Evolutionary conservation across 208 protist species (phyloP), one percentile per base, ranked within the genome.

Genomic region (Vickermania ingenoplastis): DNA sequence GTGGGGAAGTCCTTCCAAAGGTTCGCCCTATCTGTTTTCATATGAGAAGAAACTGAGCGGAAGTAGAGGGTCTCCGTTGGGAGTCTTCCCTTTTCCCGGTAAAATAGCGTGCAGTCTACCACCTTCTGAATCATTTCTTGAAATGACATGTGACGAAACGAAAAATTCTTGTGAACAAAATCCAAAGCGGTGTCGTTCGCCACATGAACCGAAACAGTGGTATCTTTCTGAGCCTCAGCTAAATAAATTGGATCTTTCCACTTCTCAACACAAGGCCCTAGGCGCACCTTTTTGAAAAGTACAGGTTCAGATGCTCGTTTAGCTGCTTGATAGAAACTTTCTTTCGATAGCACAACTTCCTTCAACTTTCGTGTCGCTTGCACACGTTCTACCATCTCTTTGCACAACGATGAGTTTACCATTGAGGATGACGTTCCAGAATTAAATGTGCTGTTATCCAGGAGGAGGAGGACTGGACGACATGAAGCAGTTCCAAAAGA

Each of bases 151-250:
- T 92, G 86, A 27, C 75, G 82, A 62, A 92, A 93, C 22, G 62
- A 26, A 64, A 96, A 96, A 61, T 96, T 96, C 57, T 95, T 95
- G 23, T 79, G 79, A 30, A 91, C 89, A 88, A 95, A 95, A 71
- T 95, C 89, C n/a, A 95, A 77, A 17, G 75, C 36, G 14, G 77
- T 57, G 11, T 76, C 72, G 26, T 53, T 65, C 0, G 79, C 69
- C 7, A 92, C 81, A 63, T 95, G 89, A 55, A 95, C 89, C 2
- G 89, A 92, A 14, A 95, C 77, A 3, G 53, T 69, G 13, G 81
- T 64, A 49, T 62, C 54, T 1, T 73, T 69, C 51, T 88, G 83
- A 0, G 55, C 61, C 14, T 53, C 25, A 41, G 83, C 81, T 14
- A 95, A 60, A 60, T 92, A 95, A 0, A 11, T 60, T 0, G 81